phyloP scores from a whole-genome alignment of 495 filamentous ascomycete species.

The Penicillium goetzii region DNA sequence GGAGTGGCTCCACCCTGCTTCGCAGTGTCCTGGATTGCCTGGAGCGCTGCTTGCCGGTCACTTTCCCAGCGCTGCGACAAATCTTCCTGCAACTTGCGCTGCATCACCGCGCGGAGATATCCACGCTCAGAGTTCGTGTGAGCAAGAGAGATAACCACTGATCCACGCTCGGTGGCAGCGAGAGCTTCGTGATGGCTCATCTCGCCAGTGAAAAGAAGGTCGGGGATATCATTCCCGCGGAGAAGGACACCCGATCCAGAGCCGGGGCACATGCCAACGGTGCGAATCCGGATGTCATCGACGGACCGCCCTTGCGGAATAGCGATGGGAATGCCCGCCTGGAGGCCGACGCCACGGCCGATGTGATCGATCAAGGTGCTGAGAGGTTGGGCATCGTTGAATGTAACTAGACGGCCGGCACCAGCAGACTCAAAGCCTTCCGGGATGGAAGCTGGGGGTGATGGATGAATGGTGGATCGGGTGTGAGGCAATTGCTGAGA shows the following conservation, averaged over 20 bases:
- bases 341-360: conserved; percentile 60
- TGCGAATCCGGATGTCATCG: conserved; percentile 59
- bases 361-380: conserved; percentile 65
- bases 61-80: conserved; percentile 59
- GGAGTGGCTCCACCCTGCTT: conserved; percentile 25
- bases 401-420: conserved; percentile 74
- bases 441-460: conserved; percentile 42
- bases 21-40: conserved; percentile 35
- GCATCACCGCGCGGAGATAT: conserved; percentile 74
- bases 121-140: conserved; percentile 90
- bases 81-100: conserved; percentile 59
- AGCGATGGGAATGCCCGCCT: conserved; percentile 67
- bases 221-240: conserved; percentile 58
- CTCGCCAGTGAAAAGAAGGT: conserved; percentile 89
- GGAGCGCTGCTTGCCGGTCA: conserved; percentile 42
- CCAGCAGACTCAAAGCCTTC: conserved; percentile 69
- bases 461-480: conserved; percentile 57
- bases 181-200: conserved; percentile 91
- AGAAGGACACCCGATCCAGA: conserved; percentile 76
- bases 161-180: conserved; percentile 84
- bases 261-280: conserved; percentile 78
- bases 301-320: conserved; percentile 62
- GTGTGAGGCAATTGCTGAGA: conserved; percentile 54
- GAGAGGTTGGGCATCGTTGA: conserved; percentile 60
- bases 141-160: conserved; percentile 79